Evolutionary conservation across 208 protist species (phyloP).

Genomic region (Angomonas desouzai): DNA sequence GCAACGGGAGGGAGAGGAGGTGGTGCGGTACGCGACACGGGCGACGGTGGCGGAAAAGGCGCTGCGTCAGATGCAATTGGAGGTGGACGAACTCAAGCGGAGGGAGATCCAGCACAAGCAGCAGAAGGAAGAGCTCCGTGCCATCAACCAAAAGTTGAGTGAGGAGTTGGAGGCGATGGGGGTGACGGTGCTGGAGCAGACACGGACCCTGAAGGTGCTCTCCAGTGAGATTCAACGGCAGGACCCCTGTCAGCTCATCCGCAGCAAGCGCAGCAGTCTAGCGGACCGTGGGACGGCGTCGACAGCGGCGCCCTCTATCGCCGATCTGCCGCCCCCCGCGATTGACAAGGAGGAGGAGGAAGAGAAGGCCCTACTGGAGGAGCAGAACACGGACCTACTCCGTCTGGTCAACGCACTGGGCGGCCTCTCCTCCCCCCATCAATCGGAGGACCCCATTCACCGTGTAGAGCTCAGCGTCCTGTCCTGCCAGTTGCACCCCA

Average conservation of each 20-base stretch:
- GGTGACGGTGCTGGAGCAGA: constrained; percentile 47
- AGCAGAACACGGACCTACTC: background rate
- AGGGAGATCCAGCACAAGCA: constrained; percentile 21
- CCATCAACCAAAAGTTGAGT: constrained; percentile 43
- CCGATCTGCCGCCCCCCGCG: background rate
- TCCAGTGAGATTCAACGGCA: constrained; percentile 40
- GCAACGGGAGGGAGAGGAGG: background rate
- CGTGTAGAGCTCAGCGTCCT: background rate
- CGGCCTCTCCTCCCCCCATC: too few relatives aligned
- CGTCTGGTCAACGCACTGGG: background rate
- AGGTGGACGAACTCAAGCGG: constrained; percentile 52
- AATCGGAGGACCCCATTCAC: background rate
- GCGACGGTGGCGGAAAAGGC: constrained; percentile 39
- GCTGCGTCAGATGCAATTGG: constrained; percentile 32
- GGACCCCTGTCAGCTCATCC: constrained; percentile 57
- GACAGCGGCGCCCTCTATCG: background rate
- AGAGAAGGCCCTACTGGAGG: background rate
- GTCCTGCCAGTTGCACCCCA: background rate
- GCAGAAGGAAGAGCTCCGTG: constrained; percentile 28
- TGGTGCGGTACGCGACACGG: constrained; percentile 15
- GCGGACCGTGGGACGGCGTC: background rate
- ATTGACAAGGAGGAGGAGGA: constrained; percentile 20
- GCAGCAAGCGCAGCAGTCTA: background rate
- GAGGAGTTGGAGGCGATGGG: constrained; percentile 55
- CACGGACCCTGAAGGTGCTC: constrained; percentile 39